phyloP scores from a whole-genome alignment of 495 filamentous ascomycete species.

The Penicillium angulare region DNA sequence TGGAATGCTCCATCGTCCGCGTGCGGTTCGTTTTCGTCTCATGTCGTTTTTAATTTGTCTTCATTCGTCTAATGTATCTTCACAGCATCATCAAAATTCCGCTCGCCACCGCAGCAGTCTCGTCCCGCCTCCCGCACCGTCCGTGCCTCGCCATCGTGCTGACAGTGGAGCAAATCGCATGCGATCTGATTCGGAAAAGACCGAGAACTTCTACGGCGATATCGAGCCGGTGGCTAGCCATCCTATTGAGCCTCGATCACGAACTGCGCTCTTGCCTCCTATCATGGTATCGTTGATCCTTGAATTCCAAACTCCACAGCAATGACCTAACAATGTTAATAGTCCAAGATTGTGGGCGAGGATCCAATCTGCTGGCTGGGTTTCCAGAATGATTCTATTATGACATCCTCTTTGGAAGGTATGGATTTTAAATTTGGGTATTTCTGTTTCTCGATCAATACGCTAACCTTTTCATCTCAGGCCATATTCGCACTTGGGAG shows the following conservation, averaged over 20 bases:
- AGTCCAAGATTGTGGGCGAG: slow-evolving; percentile 82
- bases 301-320: background rate
- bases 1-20: slow-evolving; percentile 90
- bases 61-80: slow-evolving; percentile 19
- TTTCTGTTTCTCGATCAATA: background rate
- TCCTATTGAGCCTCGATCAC: slow-evolving; percentile 74
- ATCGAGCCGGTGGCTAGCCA: slow-evolving; percentile 60
- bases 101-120: slow-evolving; percentile 40
- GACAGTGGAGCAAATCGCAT: slow-evolving; percentile 55
- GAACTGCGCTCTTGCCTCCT: slow-evolving; percentile 85
- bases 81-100: slow-evolving; percentile 49
- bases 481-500: slow-evolving; percentile 86
- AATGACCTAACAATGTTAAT: slow-evolving; percentile 1
- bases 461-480: slow-evolving; percentile 38
- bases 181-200: slow-evolving; percentile 66
- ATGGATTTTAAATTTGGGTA: too few relatives aligned
- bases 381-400: slow-evolving; percentile 87
- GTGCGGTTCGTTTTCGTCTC: slow-evolving; percentile 55
- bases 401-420: slow-evolving; percentile 90
- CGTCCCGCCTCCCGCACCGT: slow-evolving; percentile 49
- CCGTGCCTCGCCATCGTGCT: slow-evolving; percentile 73
- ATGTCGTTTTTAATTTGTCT: background rate
- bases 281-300: slow-evolving; percentile 62
- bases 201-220: slow-evolving; percentile 46
- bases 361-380: slow-evolving; percentile 87